Conservation (phyloP, 2,329 filamentous ascomycete species). For the Colletotrichum tamarilloi region DNA sequence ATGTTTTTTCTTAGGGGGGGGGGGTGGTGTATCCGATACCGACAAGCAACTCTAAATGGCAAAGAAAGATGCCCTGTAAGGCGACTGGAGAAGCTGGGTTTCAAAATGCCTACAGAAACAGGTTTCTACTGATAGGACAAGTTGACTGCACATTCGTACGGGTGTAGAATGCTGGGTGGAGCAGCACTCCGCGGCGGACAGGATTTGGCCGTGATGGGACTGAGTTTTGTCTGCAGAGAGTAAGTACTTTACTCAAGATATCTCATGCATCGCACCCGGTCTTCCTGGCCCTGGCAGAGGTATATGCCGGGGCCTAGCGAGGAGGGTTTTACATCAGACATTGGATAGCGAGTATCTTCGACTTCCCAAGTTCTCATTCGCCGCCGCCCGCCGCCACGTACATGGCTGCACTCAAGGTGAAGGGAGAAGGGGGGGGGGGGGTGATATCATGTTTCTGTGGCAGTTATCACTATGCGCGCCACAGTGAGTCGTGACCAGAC, state of each 20-base stretch:
- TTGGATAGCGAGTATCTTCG: not conserved
- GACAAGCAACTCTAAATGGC: slow-evolving; percentile 4
- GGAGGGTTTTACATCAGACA: too few relatives aligned
- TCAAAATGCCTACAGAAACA: not conserved
- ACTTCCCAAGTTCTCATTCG: too few relatives aligned
- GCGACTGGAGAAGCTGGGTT: not conserved
- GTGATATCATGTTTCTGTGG: not conserved
- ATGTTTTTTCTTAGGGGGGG: too few relatives aligned
- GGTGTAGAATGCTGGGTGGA: too few relatives aligned
- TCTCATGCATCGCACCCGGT: too few relatives aligned
- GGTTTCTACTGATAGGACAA: not conserved
- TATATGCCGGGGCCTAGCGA: too few relatives aligned
- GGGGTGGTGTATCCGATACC: not conserved
- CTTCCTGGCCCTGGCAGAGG: too few relatives aligned
- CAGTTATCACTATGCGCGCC: not conserved
- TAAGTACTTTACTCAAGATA: too few relatives aligned
- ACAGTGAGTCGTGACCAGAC: not conserved
- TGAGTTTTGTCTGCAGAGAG: too few relatives aligned
- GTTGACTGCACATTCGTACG: too few relatives aligned
- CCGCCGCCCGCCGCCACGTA: not conserved
- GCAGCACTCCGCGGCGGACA: not conserved
- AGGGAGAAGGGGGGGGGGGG: too few relatives aligned
- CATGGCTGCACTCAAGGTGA: not conserved
- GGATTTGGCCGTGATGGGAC: too few relatives aligned
- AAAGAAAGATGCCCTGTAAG: not conserved